Evolutionary conservation across 2,329 filamentous ascomycete species (phyloP), one percentile per base, ranked within the genome.

Genomic region (Neospermospora avenae): DNA sequence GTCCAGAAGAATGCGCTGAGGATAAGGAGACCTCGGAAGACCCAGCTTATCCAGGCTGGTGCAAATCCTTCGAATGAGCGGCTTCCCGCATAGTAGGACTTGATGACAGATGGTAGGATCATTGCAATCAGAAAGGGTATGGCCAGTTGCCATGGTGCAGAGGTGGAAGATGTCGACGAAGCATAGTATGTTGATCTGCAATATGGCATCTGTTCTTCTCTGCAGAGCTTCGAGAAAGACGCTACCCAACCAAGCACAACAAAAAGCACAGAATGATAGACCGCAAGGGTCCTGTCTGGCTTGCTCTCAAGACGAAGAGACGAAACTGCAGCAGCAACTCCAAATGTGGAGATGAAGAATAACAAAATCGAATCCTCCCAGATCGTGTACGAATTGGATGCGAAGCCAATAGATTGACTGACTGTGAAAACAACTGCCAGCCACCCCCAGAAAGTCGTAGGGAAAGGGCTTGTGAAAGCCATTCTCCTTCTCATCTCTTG

Each of bases 191-290:
- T 97, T 1, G 93, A 96, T 57, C 84, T 86, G 78, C 95, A 99
- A 77, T 89, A 96, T 0, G 95, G 95, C 91, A 98, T 97, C 77
- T 99, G 95, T 77, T 99, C 95, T 74, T 99, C 95, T 60, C 95
- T 88, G 73, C 95, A 99, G 20, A 99, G 85, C 66, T 92, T 90
- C 10, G 95, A 97, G 66, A 93, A 86, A 1, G 93, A 96, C 0
- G 92, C 89, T 3, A 93, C 57, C 57, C 93, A 87, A 14, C 88
- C 88, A 13, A 98, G 81, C 4, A 91, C 72, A 59, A 95, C 80
- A 71, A 99, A 98, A 1, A 91, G 78, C 20, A 93, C 73, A 0
- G 95, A 95, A 72, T 99, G 93, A 69, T 93, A 93, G 25, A 91
- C 81, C 24, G 89, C 92, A 49, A 96, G 77, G 11, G 88, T 84